Evolutionary conservation across 768 basidiomycete species (phyloP).

Genomic region (Macrolepiota albuminosa): DNA sequence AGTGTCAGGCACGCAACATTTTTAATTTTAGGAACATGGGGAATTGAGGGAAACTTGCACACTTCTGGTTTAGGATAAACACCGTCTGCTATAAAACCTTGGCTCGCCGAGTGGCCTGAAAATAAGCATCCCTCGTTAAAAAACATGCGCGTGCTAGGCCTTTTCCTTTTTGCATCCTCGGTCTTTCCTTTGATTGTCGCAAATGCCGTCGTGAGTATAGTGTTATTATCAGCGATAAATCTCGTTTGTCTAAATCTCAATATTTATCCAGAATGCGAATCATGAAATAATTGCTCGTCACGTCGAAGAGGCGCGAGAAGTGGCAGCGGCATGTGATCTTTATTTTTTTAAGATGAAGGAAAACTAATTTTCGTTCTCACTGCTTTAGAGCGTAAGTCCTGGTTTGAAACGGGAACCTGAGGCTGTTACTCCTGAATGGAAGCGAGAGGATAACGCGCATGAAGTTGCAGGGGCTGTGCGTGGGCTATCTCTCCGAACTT

Average conservation of each 20-base stretch:
- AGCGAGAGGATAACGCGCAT: conserved; percentile 3
- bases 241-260: neutral
- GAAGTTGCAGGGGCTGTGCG: neutral
- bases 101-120: conserved; percentile 6
- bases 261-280: conserved; percentile 3
- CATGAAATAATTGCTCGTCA: conserved; percentile 14
- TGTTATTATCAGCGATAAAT: neutral
- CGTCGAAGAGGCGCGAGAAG: conserved; percentile 7
- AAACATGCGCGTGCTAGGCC: conserved; percentile 26
- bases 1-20: conserved; percentile 18
- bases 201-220: conserved; percentile 21
- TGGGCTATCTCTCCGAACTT: neutral
- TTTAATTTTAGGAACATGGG: conserved; percentile 15
- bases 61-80: conserved; percentile 20
- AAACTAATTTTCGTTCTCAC: neutral
- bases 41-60: conserved; percentile 15
- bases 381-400: conserved; percentile 6
- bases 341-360: neutral
- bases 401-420: conserved; percentile 15
- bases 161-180: conserved; percentile 21
- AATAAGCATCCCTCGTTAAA: conserved; percentile 9
- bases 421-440: conserved; percentile 4
- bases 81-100: conserved; percentile 15
- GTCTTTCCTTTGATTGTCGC: conserved; percentile 20
- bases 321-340: neutral